A percentile compares a stretch with the other conserved stretches of the same genome.
Evolutionary conservation across 768 basidiomycete genomes (phyloP).

Genomic region (Rhodocollybia butyracea): DNA sequence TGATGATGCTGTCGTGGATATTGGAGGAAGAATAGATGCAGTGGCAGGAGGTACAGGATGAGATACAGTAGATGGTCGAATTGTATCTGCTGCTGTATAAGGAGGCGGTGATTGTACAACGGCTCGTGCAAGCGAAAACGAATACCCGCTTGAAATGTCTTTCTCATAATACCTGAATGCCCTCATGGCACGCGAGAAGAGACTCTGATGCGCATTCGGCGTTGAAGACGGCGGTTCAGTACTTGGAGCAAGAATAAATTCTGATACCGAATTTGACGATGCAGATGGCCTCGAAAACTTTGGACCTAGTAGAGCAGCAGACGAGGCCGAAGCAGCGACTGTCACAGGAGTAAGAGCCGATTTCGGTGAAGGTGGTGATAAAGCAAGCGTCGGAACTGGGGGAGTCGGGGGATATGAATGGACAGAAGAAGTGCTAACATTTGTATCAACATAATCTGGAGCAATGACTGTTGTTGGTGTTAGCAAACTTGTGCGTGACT

Average conservation of each 20-base stretch:
- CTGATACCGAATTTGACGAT: slow-evolving; percentile 22
- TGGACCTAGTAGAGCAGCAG: slow-evolving; percentile 17
- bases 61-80: neutral
- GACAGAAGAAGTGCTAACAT: slow-evolving; percentile 18
- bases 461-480: neutral
- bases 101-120: slow-evolving; percentile 6
- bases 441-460: slow-evolving; percentile 15
- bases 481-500: slow-evolving; percentile 28
- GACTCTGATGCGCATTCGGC: neutral
- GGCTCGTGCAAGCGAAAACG: slow-evolving; percentile 3
- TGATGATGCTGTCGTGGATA: neutral
- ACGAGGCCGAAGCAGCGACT: slow-evolving; percentile 4
- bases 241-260: slow-evolving; percentile 28
- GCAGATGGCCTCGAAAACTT: slow-evolving; percentile 11
- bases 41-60: neutral
- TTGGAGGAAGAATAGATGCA: neutral
- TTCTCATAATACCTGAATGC: slow-evolving; percentile 23
- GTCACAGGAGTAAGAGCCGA: neutral
- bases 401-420: slow-evolving; percentile 35
- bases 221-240: slow-evolving; percentile 21
- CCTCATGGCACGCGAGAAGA: slow-evolving; percentile 25
- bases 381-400: slow-evolving; percentile 11
- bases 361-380: slow-evolving; percentile 18
- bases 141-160: neutral
- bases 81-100: neutral